phyloP scores from a whole-genome alignment of 345 rosid species.

The Stellera chamaejasme region DNA sequence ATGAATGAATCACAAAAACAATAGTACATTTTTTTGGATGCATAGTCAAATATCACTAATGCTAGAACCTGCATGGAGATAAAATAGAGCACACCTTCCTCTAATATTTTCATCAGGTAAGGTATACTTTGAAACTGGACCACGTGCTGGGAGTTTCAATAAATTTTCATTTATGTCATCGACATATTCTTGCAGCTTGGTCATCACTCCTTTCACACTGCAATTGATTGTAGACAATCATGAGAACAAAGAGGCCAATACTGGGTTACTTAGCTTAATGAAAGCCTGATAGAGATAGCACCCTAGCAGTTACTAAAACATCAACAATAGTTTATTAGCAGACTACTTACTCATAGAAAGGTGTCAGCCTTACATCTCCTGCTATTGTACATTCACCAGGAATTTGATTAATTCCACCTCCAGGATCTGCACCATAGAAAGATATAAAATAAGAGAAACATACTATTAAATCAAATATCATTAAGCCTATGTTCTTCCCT shows the following conservation, averaged over 20 bases:
- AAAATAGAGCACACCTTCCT: constrained; percentile 51
- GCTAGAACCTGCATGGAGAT: constrained; percentile 1
- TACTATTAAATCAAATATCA: constrained; percentile 3
- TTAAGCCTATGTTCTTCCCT: too few relatives aligned
- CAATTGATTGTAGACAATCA: constrained; percentile 10
- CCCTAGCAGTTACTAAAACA: background rate
- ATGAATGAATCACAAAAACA: background rate
- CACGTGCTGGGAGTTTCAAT: constrained; percentile 56
- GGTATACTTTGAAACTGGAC: constrained; percentile 85
- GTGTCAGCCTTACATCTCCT: constrained; percentile 99
- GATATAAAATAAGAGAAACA: constrained; percentile 16
- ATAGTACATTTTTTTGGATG: constrained; percentile 2
- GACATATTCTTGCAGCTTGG: constrained; percentile 70
- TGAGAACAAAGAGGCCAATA: constrained; percentile 9
- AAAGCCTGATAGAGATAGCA: too few relatives aligned
- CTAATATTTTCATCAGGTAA: constrained; percentile 69
- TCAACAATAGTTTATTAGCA: background rate
- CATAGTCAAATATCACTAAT: background rate
- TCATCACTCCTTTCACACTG: constrained; percentile 66
- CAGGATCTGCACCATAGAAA: constrained; percentile 56
- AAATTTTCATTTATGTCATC: constrained; percentile 74
- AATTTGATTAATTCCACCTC: constrained; percentile 97
- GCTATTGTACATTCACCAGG: constrained; percentile 78
- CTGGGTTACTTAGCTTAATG: constrained; percentile 2
- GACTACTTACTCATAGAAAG: constrained; percentile 80